These are phyloP conservation scores for Heritiera fomes DNA, from an alignment of 345 rosid species.

Conservation along the genomic window DNA sequence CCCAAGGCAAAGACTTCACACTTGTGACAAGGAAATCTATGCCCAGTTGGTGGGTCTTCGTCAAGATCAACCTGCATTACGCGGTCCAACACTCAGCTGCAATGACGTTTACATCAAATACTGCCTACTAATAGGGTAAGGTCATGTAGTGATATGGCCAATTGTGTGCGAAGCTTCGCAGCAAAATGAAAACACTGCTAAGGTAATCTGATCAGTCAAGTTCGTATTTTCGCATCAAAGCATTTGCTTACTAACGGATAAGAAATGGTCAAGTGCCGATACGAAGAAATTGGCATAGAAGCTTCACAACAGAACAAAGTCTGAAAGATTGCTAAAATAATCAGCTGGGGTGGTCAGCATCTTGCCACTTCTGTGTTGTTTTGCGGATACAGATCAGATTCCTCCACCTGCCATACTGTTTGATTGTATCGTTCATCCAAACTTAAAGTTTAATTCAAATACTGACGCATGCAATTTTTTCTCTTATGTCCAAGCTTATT, in stretches of 20 bases:
- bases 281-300: no score
- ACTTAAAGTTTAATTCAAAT: no score
- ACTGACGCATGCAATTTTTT: no score
- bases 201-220: neutral
- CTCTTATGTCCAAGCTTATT: no score
- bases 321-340: no score
- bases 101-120: neutral
- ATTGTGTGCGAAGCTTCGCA: neutral
- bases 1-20: neutral
- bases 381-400: neutral
- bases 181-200: neutral
- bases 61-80: neutral
- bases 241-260: neutral
- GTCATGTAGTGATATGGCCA: neutral
- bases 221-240: neutral
- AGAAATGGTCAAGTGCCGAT: no score
- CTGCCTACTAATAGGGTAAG: neutral
- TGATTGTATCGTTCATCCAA: no score
- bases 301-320: no score
- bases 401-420: neutral
- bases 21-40: neutral
- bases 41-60: neutral
- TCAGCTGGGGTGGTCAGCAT: neutral
- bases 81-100: neutral
- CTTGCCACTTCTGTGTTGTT: neutral